Evolutionary conservation across 192 early-diverging fungal species (phyloP).

Genomic region (Backusella australiensis): DNA sequence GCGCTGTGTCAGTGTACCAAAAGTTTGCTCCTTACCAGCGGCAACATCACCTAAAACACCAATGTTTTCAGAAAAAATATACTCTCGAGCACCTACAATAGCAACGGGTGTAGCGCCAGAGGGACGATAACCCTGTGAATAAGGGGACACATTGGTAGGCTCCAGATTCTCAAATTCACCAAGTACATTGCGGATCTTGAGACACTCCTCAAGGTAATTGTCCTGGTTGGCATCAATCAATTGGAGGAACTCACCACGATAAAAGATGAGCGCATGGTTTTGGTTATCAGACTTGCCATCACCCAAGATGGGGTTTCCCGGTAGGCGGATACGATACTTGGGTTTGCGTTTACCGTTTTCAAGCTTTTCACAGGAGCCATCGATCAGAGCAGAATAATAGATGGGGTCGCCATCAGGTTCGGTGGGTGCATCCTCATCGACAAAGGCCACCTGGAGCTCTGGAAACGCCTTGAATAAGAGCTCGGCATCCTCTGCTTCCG

Average conservation of each 20-base stretch:
- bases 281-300: constrained; percentile 93
- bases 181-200: constrained; percentile 85
- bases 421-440: constrained; percentile 65
- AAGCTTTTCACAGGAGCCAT: constrained; percentile 68
- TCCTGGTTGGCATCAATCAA: constrained; percentile 90
- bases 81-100: constrained; percentile 85
- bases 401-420: constrained; percentile 55
- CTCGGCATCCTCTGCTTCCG: constrained; percentile 73
- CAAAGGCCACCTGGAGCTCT: constrained; percentile 76
- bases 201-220: constrained; percentile 87
- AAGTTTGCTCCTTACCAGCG: constrained; percentile 86
- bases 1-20: constrained; percentile 82
- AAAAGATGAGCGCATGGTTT: constrained; percentile 82
- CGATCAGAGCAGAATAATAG: constrained; percentile 70
- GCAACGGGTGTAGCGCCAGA: constrained; percentile 65
- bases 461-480: constrained; percentile 76
- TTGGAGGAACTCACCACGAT: constrained; percentile 86
- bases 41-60: constrained; percentile 87
- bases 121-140: constrained; percentile 60
- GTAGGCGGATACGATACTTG: constrained; percentile 72
- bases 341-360: constrained; percentile 76
- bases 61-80: constrained; percentile 83
- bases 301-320: constrained; percentile 86
- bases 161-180: constrained; percentile 84
- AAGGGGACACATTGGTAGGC: constrained; percentile 62